Conservation (phyloP, 1,139 yeast species). For the Suhomyces bolitotheri region DNA sequence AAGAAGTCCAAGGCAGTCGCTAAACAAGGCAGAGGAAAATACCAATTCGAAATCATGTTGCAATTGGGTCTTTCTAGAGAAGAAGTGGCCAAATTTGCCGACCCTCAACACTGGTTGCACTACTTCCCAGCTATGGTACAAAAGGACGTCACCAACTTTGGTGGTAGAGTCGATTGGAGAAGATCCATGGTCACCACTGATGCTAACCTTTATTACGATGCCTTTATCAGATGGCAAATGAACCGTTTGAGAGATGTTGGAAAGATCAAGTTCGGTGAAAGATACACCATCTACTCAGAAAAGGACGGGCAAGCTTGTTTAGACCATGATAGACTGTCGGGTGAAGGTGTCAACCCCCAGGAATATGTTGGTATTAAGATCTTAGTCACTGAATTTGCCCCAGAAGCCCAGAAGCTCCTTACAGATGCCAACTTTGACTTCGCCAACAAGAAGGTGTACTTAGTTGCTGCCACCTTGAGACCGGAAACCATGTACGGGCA, state of each 20-base stretch:
- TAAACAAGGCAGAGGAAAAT: constrained; percentile 90
- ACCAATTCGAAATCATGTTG: constrained; percentile 93
- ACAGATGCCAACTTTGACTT: constrained; percentile 47
- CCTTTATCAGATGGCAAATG: constrained; percentile 96
- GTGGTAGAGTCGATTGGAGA: constrained; percentile 98
- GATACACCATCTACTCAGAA: constrained; percentile 96
- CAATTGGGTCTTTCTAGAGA: constrained; percentile 85
- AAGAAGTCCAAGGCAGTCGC: constrained; percentile 92
- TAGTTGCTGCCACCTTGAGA: constrained; percentile 96
- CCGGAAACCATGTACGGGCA: constrained; percentile 99
- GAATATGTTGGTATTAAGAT: constrained; percentile 95
- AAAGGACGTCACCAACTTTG: constrained; percentile 76
- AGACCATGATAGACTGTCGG: constrained; percentile 97
- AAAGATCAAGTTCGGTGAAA: constrained; percentile 95
- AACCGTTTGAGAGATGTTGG: constrained; percentile 81
- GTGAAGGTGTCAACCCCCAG: constrained; percentile 97
- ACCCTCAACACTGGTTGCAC: constrained; percentile 82
- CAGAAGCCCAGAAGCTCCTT: constrained; percentile 53
- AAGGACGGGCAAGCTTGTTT: constrained; percentile 99
- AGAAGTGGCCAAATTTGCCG: constrained; percentile 85
- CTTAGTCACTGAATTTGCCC: constrained; percentile 60
- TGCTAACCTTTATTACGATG: constrained; percentile 90
- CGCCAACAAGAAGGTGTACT: constrained; percentile 62
- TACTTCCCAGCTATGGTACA: constrained; percentile 91
- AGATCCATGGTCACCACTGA: constrained; percentile 95